Base-by-base conservation (phyloP, 2,329 filamentous ascomycete species). In the Paraconiothyrium brasiliense region DNA sequence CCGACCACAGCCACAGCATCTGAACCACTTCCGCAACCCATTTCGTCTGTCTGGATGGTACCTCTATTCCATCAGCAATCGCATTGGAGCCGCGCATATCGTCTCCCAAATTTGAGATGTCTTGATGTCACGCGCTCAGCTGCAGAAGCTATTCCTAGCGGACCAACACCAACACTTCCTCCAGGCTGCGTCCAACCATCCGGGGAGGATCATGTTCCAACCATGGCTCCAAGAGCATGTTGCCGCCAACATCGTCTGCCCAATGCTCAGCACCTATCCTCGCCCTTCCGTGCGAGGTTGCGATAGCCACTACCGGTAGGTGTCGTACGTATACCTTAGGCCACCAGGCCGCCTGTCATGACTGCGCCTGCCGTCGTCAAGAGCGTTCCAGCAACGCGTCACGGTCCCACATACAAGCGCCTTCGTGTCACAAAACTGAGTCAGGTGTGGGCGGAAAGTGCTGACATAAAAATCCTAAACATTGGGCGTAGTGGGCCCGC, bases 281-380 rank as follows among this genome's bases (percentile, higher is more conserved):
- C 30, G 22, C 37, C 50, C 8, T 30, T 16, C 35, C 50, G 50
- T 16, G 22, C 24, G 51, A 32, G 7, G 14, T 30, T 43, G 20
- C 24, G 14, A 44, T 44, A 24, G 20, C 20, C 50, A 11, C 39
- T 41, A 20, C 20, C 20, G 20, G 20, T 20, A 11, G 47, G 27
- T 35, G 14, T 54, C 50, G 35, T 13, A 16, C 22, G 50, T 20
- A 32, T 39, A 46, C 35, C n/a, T 32, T 37, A 52, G 20, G 49
- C 49, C 34, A 39, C 49, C 49, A 41, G 49, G 34, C 34, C 35
- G 49, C 35, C 49, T 52, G 20, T 52, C 49, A 52, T 20, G 16
- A 27, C 37, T 20, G n/a, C 10, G 7, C 13, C 20, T 30, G 14
- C 50, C 35, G 35, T 43, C 4, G 16, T 39, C 34, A 39, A 30